phyloP scores from a whole-genome alignment of 495 filamentous ascomycete species.

The Gamarada debralockiae region DNA sequence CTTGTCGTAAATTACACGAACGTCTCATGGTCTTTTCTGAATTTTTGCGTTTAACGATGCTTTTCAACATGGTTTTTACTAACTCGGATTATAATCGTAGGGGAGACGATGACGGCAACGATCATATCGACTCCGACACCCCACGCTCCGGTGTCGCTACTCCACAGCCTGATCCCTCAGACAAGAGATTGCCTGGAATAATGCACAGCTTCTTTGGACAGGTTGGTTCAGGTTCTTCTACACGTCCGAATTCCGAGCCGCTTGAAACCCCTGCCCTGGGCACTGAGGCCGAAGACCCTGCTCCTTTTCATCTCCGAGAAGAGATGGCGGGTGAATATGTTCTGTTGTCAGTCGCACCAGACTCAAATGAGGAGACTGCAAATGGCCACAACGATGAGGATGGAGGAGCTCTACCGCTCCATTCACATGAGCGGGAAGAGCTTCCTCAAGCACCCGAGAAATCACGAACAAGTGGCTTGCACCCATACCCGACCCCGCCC shows the following conservation, averaged over 20 bases:
- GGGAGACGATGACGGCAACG: slow-evolving; percentile 57
- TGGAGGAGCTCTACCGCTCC: slow-evolving; percentile 45
- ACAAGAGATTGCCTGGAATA: slow-evolving; percentile 88
- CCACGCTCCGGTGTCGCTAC: slow-evolving; percentile 84
- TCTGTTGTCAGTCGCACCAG: slow-evolving; percentile 34
- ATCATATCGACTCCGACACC: slow-evolving; percentile 77
- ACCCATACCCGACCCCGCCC: slow-evolving; percentile 55
- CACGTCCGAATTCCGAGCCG: slow-evolving; percentile 39
- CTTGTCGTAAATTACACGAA: neutral
- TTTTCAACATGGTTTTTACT: slow-evolving; percentile 20
- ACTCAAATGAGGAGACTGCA: slow-evolving; percentile 21
- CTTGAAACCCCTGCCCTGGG: slow-evolving; percentile 38
- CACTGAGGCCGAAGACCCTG: slow-evolving; percentile 23
- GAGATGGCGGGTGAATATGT: slow-evolving; percentile 19
- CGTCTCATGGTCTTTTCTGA: neutral
- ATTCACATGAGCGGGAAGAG: slow-evolving; percentile 43
- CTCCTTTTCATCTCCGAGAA: slow-evolving; percentile 12
- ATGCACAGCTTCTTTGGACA: slow-evolving; percentile 89
- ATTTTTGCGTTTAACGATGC: neutral
- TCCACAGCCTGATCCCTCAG: slow-evolving; percentile 80
- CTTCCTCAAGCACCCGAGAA: slow-evolving; percentile 26
- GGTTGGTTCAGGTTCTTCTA: slow-evolving; percentile 73
- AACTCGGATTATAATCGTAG: slow-evolving; percentile 27
- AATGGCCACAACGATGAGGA: slow-evolving; percentile 8
- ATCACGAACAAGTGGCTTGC: slow-evolving; percentile 32